These are phyloP conservation scores for Paramecium octaurelia DNA, from an alignment of 73 alveolate species.

Conservation along the genomic window DNA sequence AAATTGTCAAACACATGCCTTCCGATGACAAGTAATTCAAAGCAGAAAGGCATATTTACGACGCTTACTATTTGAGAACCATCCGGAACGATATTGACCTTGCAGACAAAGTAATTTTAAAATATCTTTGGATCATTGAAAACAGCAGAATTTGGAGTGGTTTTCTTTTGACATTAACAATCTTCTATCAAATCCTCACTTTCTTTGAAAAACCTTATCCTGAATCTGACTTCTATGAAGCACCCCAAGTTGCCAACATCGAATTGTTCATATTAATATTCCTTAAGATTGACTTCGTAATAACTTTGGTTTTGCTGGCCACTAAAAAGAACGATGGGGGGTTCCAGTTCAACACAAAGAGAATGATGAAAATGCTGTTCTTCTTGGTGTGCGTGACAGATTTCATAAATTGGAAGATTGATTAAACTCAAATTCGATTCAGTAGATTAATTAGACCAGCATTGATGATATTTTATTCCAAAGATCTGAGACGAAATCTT, in stretches of 20 bases:
- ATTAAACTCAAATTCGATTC: conserved; percentile 6
- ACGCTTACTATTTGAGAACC: conserved; percentile 41
- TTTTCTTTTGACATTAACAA: background rate
- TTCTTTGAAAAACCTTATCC: conserved; percentile 44
- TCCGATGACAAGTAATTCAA: background rate
- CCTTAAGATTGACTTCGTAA: background rate
- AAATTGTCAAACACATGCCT: background rate
- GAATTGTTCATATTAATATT: background rate
- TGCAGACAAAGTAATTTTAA: background rate
- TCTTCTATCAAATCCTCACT: background rate
- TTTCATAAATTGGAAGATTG: background rate
- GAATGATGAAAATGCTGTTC: background rate
- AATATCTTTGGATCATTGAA: conserved; percentile 18
- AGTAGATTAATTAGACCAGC: conserved; percentile 57
- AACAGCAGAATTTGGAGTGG: conserved; percentile 11
- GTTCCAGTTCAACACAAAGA: background rate
- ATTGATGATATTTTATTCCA: conserved; percentile 36
- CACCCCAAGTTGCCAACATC: background rate
- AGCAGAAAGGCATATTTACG: conserved; percentile 50
- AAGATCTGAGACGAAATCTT: conserved; percentile 54
- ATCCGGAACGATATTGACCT: conserved; percentile 9
- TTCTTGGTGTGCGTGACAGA: background rate
- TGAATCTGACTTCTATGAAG: background rate
- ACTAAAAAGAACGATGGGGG: background rate
- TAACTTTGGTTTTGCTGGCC: background rate